Conservation (phyloP, 257 asterid genomes). For the Solanum appendiculatum region DNA sequence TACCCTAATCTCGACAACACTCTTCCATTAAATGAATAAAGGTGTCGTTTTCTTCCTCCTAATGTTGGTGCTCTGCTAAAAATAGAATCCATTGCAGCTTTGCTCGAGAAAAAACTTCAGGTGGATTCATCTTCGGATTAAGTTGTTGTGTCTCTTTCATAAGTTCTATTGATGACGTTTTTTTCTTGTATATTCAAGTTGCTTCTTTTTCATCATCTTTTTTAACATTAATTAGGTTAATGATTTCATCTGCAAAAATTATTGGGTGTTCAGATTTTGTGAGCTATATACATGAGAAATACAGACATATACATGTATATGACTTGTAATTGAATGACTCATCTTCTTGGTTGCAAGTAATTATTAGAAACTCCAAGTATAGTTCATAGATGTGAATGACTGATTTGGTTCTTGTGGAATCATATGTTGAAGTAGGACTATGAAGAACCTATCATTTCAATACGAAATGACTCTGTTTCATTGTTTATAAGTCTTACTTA, state of each 20-base stretch:
- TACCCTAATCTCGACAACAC: too few species aligned
- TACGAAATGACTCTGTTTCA: not conserved
- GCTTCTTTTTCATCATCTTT: not conserved
- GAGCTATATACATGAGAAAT: not conserved
- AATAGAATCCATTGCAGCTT: too few species aligned
- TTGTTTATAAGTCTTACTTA: not conserved
- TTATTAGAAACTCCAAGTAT: not conserved
- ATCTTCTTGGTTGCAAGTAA: not conserved
- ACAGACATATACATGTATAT: not conserved
- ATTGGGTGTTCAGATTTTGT: too few species aligned
- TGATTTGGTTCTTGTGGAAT: not conserved
- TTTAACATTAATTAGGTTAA: not conserved
- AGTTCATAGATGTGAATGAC: not conserved
- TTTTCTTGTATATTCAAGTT: too few species aligned
- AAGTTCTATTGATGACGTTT: too few species aligned
- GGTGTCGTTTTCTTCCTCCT: too few species aligned
- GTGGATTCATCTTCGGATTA: too few species aligned
- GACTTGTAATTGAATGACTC: not conserved
- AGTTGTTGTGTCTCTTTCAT: too few species aligned
- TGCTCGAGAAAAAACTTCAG: too few species aligned
- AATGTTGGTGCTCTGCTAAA: too few species aligned
- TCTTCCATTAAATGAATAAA: too few species aligned
- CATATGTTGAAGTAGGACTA: not conserved
- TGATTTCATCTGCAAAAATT: not conserved
- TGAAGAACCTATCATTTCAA: not conserved